Evolutionary conservation across 1,284 basidiomycete genomes (phyloP), one percentile per base, ranked within the genome.

Genomic region (Sparassis latifolia): DNA sequence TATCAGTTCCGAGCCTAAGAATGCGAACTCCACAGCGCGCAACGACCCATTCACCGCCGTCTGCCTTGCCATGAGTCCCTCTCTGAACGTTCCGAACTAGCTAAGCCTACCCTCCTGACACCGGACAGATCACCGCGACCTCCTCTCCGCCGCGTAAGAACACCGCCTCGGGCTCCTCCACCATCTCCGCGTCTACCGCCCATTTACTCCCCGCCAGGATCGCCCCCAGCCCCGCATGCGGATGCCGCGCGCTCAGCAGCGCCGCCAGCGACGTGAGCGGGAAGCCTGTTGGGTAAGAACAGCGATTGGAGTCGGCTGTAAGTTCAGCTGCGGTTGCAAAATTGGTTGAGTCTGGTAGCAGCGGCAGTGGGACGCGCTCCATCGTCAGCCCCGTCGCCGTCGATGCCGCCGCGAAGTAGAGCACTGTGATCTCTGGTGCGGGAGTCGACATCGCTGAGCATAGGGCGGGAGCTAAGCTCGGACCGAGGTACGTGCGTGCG

Each of bases 121-220:
- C 89, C 4, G 87, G 89, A 57, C 86, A 87, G 44, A 92, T 91
- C 33, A 90, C 75, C 27, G 84, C 88, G 3, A 91, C 79, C 58
- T 88, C 84, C 63, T 92, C 86, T 10, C 87, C 88, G 6, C 86
- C 86, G 39, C 67, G 74, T 42, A 92, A 64, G 10, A 70, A 50
- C n/a, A 77, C 67, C 6, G 65, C 59, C 9, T 71, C 67, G 2
- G 74, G 72, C 53, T 82, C 74, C n/a, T 84, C 80, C 9, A 89
- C 77, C 84, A 89, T 88, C 65, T 88, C 87, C 48, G 78, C 84
- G 61, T 90, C 72, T 3, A 91, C 84, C 62, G 86, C 87, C 87
- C 88, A 90, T 61, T 77, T 77, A 58, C 83, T 85, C 39, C 70
- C 67, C 49, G 73, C 64, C 33, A 90, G 69, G 20, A 88, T 71